Evolutionary conservation across 257 asterid species (phyloP).

Genomic region (Ehretia macrophylla): DNA sequence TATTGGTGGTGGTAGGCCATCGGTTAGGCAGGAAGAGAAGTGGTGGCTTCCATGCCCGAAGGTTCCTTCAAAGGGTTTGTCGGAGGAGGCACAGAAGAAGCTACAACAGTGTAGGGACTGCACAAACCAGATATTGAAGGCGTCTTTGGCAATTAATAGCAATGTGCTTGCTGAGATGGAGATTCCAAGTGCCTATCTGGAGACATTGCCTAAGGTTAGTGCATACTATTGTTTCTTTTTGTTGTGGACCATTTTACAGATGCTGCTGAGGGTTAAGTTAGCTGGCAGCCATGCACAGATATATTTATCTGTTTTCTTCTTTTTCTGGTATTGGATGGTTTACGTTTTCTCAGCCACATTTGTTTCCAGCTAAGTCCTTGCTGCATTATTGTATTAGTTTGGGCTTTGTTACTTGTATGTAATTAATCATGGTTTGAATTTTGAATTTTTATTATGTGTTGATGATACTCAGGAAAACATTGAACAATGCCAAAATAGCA

Average conservation of each 20-base stretch:
- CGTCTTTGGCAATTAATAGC: constrained; percentile 89
- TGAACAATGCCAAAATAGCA: too few species aligned
- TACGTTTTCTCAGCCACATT: too few species aligned
- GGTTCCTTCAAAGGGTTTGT: constrained; percentile 84
- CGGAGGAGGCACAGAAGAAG: constrained; percentile 75
- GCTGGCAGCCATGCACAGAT: too few species aligned
- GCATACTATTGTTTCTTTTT: neutral
- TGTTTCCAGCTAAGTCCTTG: too few species aligned
- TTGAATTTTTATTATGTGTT: too few species aligned
- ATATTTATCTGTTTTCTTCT: too few species aligned
- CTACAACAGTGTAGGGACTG: constrained; percentile 94
- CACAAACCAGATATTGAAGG: constrained; percentile 92
- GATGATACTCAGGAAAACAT: too few species aligned
- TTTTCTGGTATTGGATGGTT: too few species aligned
- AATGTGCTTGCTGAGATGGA: constrained; percentile 92
- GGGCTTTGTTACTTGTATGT: too few species aligned
- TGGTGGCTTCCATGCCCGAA: constrained; percentile 99
- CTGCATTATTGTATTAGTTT: too few species aligned
- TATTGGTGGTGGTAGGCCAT: constrained; percentile 64
- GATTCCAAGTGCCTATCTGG: constrained; percentile 76
- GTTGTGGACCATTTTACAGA: neutral
- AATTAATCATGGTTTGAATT: too few species aligned
- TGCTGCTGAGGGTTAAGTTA: too few species aligned
- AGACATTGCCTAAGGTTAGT: constrained; percentile 87
- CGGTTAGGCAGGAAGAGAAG: constrained; percentile 93